Base-by-base conservation (phyloP, 495 filamentous ascomycete genomes). In the Melanomma pulvis-pyrius region DNA sequence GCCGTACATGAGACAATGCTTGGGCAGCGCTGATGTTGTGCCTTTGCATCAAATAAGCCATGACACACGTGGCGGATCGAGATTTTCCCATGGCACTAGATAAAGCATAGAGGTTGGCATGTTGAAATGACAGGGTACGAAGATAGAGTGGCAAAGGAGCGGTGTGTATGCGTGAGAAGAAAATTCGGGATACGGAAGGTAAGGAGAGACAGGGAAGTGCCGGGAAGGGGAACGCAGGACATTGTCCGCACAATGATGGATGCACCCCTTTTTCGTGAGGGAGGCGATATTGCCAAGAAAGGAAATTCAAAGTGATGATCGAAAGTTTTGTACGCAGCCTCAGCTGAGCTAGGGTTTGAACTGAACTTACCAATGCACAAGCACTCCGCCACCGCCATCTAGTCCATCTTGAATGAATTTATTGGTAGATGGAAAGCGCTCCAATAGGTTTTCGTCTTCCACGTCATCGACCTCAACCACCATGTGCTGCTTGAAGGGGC, bases 41-140 rank as follows among this genome's bases (percentile, higher is more conserved):
- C 65, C 82, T 83, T 79, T 88, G 86, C 73, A 97, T 88, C 56
- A 98, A 80, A 78, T 92, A 97, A 71, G 96, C 92, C 57, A 94
- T 83, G 65, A 92, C 82, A 68, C 92, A 82, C 48, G 92, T 87
- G 65, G 92, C 88, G 24, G 93, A 97, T 53, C 94, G 90, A 55
- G 92, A 96, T 78, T 93, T 93, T 32, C 94, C 94, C 92, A 96
- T 96, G 30, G 92, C 93, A 83, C 94, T 97, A 77, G 60, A 61
- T 12, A 55, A 3, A 67, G 56, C 26, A 58, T 44, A 19, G 34
- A 26, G 30, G 69, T 71, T 71, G 69, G 69, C 69, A 71, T 71
- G n/a, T 29, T 65, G 69, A 65, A 47, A 57, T 19, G 55, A 68
- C 32, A 41, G 63, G 64, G 36, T 61, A 39, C 17, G 29, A 49